phyloP scores from a whole-genome alignment of 805 yeast genomes.

The Pichia phayaonensis region DNA sequence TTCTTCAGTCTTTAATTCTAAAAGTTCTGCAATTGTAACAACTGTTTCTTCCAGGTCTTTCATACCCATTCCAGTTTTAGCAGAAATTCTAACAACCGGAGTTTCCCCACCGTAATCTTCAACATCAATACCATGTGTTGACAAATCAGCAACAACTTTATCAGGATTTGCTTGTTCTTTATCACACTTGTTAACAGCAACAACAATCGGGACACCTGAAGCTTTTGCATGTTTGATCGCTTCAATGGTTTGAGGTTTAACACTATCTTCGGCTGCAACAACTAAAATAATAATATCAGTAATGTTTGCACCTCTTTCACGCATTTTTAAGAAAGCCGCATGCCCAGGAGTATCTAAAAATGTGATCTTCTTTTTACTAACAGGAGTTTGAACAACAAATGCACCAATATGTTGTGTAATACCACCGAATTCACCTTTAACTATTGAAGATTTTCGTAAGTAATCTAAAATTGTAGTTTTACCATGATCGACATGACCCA shows the following conservation, averaged over 20 bases:
- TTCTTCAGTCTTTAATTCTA: constrained; percentile 62
- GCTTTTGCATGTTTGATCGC: constrained; percentile 89
- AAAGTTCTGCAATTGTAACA: constrained; percentile 72
- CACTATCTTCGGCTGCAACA: constrained; percentile 95
- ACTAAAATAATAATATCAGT: constrained; percentile 90
- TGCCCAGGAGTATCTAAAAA: constrained; percentile 98
- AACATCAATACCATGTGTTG: constrained; percentile 69
- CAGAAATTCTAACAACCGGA: constrained; percentile 82
- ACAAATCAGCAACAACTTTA: constrained; percentile 68
- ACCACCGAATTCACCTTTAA: constrained; percentile 84
- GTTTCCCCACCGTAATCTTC: constrained; percentile 96
- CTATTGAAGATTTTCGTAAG: constrained; percentile 78
- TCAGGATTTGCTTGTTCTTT: constrained; percentile 69
- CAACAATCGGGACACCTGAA: constrained; percentile 75
- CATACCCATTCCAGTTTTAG: constrained; percentile 84
- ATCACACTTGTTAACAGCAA: constrained; percentile 91
- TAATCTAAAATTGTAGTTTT: constrained; percentile 90
- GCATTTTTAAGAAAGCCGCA: constrained; percentile 92
- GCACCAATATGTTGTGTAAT: constrained; percentile 99
- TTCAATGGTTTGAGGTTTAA: constrained; percentile 95
- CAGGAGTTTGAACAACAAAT: constrained; percentile 75
- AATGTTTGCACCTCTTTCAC: constrained; percentile 91
- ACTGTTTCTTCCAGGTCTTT: constrained; percentile 85
- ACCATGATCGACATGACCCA: constrained; percentile 99
- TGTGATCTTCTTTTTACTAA: constrained; percentile 68